Evolutionary conservation across 2,329 filamentous ascomycete species (phyloP).

Genomic region (Ceratocystis alfenasii): DNA sequence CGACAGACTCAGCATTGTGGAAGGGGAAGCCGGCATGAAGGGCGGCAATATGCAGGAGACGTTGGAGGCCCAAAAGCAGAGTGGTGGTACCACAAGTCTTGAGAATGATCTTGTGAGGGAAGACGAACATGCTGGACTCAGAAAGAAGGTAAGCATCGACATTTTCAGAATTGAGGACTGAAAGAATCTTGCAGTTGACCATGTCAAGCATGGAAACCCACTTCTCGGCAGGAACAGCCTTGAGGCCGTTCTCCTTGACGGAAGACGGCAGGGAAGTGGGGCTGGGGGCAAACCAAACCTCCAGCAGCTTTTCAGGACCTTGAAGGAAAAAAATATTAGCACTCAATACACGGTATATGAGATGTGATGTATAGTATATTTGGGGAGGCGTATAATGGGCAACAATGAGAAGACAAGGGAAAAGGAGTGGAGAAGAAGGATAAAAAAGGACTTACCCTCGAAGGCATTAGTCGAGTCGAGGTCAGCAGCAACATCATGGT

Average conservation of each 20-base stretch:
- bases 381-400: neutral
- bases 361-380: neutral
- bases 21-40: conserved; percentile 80
- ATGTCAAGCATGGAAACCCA: conserved; percentile 98
- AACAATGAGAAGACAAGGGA: too few relatives aligned
- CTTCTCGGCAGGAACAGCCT: conserved; percentile 67
- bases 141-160: conserved; percentile 95
- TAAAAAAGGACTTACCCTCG: conserved; percentile 49
- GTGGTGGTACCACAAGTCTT: conserved; percentile 99
- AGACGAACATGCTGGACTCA: conserved; percentile 99
- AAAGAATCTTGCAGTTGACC: conserved; percentile 97
- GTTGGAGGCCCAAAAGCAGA: conserved; percentile 74
- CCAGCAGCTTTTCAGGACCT: conserved; percentile 93
- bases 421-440: neutral
- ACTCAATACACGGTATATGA: neutral
- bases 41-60: conserved; percentile 84
- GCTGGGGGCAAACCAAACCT: conserved; percentile 92
- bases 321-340: conserved; percentile 6
- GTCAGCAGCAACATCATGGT: conserved; percentile 84
- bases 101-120: conserved; percentile 96
- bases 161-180: conserved; percentile 81
- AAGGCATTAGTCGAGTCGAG: conserved; percentile 94
- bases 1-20: conserved; percentile 52
- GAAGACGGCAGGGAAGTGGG: conserved; percentile 58
- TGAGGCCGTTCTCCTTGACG: conserved; percentile 65